A percentile compares a stretch with the other conserved stretches of the same genome.
These are phyloP conservation scores for Cladophialophora carrionii DNA, from an alignment of 2,329 filamentous ascomycete genomes.

Conservation along the genomic window DNA sequence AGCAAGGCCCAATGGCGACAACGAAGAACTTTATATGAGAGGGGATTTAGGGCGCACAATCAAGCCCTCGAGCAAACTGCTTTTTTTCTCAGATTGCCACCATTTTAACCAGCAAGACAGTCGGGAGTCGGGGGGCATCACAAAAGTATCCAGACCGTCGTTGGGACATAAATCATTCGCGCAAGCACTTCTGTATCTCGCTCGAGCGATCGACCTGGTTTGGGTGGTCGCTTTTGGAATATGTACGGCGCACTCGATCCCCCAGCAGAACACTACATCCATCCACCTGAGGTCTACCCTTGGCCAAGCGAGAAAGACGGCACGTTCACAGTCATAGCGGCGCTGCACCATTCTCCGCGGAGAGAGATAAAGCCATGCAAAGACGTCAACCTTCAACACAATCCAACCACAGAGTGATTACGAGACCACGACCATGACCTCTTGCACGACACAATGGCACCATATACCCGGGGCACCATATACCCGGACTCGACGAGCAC, in stretches of 20 bases:
- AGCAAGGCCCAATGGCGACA: slow-evolving; percentile 23
- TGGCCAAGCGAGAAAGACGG: no score
- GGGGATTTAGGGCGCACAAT: not conserved
- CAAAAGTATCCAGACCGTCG: slow-evolving; percentile 2
- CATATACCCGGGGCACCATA: not conserved
- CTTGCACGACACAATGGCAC: not conserved
- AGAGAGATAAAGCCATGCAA: not conserved
- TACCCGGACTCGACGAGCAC: not conserved
- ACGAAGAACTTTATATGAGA: slow-evolving; percentile 34
- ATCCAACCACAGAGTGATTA: slow-evolving; percentile 3
- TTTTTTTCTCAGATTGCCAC: not conserved
- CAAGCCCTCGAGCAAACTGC: not conserved
- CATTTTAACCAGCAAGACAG: not conserved
- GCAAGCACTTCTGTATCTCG: not conserved
- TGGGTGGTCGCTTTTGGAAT: not conserved
- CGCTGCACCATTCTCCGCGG: not conserved
- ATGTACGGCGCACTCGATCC: not conserved
- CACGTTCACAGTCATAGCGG: no score
- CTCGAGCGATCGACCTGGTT: not conserved
- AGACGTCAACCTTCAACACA: not conserved
- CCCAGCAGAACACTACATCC: not conserved
- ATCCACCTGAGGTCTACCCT: not conserved
- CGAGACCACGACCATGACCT: slow-evolving; percentile 1
- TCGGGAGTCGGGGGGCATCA: not conserved
- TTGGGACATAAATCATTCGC: not conserved